Conservation (phyloP, 257 asterid species). For the Penstemon newberryi region DNA sequence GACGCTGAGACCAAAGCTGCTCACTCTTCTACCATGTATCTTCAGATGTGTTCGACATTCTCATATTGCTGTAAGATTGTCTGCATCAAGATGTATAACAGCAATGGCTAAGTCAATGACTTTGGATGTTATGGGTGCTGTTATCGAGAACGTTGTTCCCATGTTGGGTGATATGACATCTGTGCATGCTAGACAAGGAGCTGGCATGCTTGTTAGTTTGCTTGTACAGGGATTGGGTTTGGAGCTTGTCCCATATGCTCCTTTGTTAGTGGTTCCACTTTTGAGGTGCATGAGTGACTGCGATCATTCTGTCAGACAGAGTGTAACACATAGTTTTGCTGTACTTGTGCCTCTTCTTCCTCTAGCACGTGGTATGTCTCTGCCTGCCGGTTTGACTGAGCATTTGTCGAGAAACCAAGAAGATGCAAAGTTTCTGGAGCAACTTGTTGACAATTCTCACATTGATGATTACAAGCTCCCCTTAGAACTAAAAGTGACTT, state of each 20-base stretch:
- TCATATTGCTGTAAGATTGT: slow-evolving; percentile 85
- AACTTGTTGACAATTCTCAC: slow-evolving; percentile 93
- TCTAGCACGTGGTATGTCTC: slow-evolving; percentile 81
- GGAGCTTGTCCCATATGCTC: slow-evolving; percentile 95
- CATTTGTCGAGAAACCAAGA: slow-evolving; percentile 80
- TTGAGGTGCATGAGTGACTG: slow-evolving; percentile 96
- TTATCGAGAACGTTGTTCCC: slow-evolving; percentile 85
- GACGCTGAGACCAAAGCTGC: slow-evolving; percentile 66
- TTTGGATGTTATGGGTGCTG: slow-evolving; percentile 77
- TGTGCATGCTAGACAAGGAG: slow-evolving; percentile 96
- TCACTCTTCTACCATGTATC: slow-evolving; percentile 85
- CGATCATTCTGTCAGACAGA: slow-evolving; percentile 94
- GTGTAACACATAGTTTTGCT: slow-evolving; percentile 98
- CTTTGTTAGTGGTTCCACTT: slow-evolving; percentile 94
- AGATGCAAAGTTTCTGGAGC: slow-evolving; percentile 93
- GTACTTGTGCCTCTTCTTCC: slow-evolving; percentile 97
- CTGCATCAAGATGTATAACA: slow-evolving; percentile 91
- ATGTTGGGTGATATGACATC: slow-evolving; percentile 90
- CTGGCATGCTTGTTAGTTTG: slow-evolving; percentile 98
- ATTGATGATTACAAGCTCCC: slow-evolving; percentile 92
- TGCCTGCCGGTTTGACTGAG: slow-evolving; percentile 76
- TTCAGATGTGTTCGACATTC: slow-evolving; percentile 90
- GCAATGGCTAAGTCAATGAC: slow-evolving; percentile 96
- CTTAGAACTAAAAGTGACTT: slow-evolving; percentile 79
- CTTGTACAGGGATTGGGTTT: slow-evolving; percentile 96